Evolutionary conservation across 495 filamentous ascomycete species (phyloP).

Genomic region (Parmelia sp.): DNA sequence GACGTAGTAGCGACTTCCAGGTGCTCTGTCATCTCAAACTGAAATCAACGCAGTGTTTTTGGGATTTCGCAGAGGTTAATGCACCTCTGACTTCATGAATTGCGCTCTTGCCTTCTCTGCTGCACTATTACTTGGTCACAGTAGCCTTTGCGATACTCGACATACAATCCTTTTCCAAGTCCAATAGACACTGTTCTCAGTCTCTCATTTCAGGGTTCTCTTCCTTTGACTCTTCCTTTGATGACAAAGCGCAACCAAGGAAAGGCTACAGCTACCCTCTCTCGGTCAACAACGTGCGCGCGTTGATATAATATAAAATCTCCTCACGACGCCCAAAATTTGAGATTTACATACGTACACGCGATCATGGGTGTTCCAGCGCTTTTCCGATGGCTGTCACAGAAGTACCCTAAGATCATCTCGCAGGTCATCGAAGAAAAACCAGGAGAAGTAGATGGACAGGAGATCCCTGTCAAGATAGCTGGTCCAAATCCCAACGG

Average conservation of each 20-base stretch:
- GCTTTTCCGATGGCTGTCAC: conserved; percentile 86
- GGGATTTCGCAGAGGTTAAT: not conserved
- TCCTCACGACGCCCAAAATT: not conserved
- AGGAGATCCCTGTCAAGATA: conserved; percentile 73
- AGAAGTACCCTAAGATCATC: conserved; percentile 95
- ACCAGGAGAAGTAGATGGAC: conserved; percentile 69
- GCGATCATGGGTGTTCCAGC: conserved; percentile 87
- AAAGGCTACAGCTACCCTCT: not conserved
- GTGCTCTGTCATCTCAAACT: not conserved
- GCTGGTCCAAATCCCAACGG: conserved; percentile 91
- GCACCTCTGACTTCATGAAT: not conserved
- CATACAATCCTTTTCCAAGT: not conserved
- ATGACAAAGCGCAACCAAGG: not conserved
- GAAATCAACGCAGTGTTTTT: not conserved
- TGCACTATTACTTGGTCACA: not conserved
- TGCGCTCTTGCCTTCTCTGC: conserved; percentile 2
- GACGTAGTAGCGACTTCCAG: not conserved
- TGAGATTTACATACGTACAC: not conserved
- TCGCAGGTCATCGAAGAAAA: conserved; percentile 82
- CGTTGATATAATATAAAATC: not conserved
- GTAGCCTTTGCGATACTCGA: not conserved
- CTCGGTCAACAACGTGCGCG: not conserved
- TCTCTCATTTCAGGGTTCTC: not conserved
- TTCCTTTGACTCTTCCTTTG: not conserved
- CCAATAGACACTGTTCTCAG: not conserved